These are phyloP conservation scores for Vickermania ingenoplastis DNA, from an alignment of 208 protist species.

Conservation along the genomic window DNA sequence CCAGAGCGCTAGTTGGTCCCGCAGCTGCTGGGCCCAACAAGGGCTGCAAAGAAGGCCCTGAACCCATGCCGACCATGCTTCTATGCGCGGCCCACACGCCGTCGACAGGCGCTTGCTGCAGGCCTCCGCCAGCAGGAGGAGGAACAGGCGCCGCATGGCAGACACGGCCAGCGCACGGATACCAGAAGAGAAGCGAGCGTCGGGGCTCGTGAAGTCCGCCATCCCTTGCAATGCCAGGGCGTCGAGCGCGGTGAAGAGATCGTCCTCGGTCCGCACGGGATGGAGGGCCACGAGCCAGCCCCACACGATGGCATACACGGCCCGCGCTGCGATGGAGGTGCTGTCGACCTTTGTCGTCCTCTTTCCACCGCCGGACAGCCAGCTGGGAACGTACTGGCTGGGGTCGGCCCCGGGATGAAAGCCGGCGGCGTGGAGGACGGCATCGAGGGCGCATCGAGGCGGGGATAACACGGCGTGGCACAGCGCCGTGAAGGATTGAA, in stretches of 20 bases:
- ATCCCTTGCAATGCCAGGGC: not conserved
- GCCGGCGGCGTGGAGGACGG: not conserved
- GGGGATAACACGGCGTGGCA: not conserved
- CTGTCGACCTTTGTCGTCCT: not conserved
- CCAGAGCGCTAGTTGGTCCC: not conserved
- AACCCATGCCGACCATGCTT: not conserved
- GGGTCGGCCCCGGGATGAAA: not conserved
- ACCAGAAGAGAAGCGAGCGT: not conserved
- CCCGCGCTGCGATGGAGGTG: not conserved
- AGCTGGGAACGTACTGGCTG: not conserved
- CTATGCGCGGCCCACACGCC: not conserved
- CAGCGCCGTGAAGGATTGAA: not conserved
- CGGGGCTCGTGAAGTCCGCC: not conserved
- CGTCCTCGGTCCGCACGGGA: not conserved
- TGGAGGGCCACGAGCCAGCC: not conserved
- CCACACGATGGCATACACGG: not conserved
- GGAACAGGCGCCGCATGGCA: not conserved
- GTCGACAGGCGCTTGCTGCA: not conserved
- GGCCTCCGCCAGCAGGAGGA: not conserved
- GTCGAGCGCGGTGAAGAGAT: not conserved
- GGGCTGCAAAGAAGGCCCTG: not conserved
- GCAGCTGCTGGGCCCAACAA: not conserved
- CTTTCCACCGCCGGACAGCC: not conserved
- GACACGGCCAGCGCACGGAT: not conserved
- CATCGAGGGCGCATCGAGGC: not conserved